Base-by-base conservation (phyloP, 2,329 filamentous ascomycete species). In the Zymoseptoria crescenta region DNA sequence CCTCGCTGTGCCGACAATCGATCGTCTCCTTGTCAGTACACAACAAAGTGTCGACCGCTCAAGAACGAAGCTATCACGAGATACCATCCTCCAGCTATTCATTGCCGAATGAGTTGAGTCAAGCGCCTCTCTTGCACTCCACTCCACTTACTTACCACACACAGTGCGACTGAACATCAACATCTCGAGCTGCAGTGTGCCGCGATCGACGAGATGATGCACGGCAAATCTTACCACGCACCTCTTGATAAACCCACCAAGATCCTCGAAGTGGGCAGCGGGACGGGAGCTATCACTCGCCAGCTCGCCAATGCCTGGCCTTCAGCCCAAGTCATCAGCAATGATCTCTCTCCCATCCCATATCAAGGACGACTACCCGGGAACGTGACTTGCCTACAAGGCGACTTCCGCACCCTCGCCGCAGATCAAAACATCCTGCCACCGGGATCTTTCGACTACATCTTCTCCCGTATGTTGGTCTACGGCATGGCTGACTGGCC, bases 271-370 rank as follows among this genome's bases (percentile, higher is more conserved):
- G 53, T 65, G 20, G 62, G 62, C 24, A 59, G 59, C 21, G 77
- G 76, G 27, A 64, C 61, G 8, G 63, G 63, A 10, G 35, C 50
- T 20, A 59, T 56, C 71, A 76, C 50, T 73, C 57, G 28, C 49
- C 55, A 51, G n/a, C 52, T 62, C 48, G 62, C 57, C 20, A 49
- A 9, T 21, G 48, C 30, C 20, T 59, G 55, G 30, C 58, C 57
- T 20, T 61, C 69, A 8, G 66, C 70, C 8, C 59, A 71, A 52
- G 67, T 74, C 2, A 66, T 69, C 56, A 73, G 69, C 52, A 70
- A 69, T 20, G 74, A 76, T 57, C 64, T 74, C 30, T 57, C 57
- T 21, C 29, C 61, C 24, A 57, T 64, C 2, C 56, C 56, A 9
- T 35, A 54, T n/a, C 20, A 29, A 13, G 27, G 50, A n/a, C n/a